Evolutionary conservation across 2,329 filamentous ascomycete species (phyloP).

Genomic region (Colletotrichum sp.): DNA sequence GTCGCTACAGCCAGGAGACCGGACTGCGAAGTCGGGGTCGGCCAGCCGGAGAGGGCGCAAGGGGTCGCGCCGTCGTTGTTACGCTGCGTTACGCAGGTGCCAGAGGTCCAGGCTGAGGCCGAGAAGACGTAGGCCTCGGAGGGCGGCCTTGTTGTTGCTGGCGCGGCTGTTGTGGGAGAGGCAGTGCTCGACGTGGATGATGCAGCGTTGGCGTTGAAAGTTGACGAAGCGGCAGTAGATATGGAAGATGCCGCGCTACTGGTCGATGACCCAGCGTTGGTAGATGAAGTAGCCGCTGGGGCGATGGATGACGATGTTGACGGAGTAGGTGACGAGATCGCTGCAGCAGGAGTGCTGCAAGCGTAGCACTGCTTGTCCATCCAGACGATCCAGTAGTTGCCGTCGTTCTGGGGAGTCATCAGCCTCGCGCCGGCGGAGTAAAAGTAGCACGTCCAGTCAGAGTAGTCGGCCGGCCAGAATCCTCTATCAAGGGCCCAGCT

Average conservation of each 20-base stretch:
- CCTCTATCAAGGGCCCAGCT: slow-evolving; percentile 9
- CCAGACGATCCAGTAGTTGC: slow-evolving; percentile 1
- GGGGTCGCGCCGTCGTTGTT: neutral
- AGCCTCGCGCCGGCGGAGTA: slow-evolving; percentile 1
- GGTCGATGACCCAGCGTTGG: neutral
- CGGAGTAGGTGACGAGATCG: neutral
- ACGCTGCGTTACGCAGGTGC: neutral
- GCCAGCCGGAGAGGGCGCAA: slow-evolving; percentile 2
- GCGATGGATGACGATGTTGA: neutral
- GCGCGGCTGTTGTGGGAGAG: neutral
- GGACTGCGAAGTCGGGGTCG: neutral
- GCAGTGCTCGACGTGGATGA: neutral
- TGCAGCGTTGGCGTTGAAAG: neutral
- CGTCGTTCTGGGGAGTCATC: slow-evolving; percentile 1
- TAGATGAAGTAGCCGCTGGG: neutral
- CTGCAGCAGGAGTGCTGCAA: neutral
- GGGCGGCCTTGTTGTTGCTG: neutral
- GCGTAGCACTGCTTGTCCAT: slow-evolving; percentile 2
- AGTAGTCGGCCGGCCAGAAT: neutral
- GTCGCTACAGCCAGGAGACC: neutral
- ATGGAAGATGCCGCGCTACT: neutral
- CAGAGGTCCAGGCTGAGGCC: neutral
- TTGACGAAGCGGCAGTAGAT: neutral
- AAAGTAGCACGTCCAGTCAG: slow-evolving; percentile 10
- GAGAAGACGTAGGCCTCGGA: neutral